Percentiles rank a stretch among this genome's conserved stretches.
Evolutionary conservation across 139 green algal species (phyloP).

Genomic region (Astrephomene gubernaculifera): DNA sequence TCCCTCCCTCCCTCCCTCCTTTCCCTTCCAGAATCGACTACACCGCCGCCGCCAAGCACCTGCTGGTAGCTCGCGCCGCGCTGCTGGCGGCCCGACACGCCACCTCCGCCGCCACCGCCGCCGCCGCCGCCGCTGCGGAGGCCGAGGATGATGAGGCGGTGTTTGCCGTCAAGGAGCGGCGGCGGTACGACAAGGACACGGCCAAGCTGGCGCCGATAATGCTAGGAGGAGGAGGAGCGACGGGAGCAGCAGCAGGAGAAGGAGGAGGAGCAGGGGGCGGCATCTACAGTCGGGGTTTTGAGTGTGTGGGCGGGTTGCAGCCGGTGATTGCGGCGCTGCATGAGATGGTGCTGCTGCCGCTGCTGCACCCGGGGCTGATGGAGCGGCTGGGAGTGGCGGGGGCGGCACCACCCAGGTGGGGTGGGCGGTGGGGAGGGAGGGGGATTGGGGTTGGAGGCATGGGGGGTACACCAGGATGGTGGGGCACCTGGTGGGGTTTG

Average conservation of each 20-base stretch:
- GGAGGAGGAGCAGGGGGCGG: slow-evolving; percentile 7
- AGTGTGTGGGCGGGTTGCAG: slow-evolving; percentile 64
- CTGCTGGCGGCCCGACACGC: background rate
- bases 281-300: slow-evolving; percentile 50
- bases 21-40: slow-evolving; percentile 13
- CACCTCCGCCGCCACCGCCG: background rate
- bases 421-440: background rate
- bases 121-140: background rate
- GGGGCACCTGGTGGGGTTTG: no score
- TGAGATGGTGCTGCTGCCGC: slow-evolving; percentile 90
- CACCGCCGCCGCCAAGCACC: background rate
- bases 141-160: slow-evolving; percentile 69
- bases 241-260: background rate
- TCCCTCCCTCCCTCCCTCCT: no score
- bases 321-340: slow-evolving; percentile 69
- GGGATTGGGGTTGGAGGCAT: background rate
- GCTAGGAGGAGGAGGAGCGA: slow-evolving; percentile 39
- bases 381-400: slow-evolving; percentile 62
- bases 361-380: slow-evolving; percentile 86
- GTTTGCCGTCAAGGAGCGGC: slow-evolving; percentile 65
- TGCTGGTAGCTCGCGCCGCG: slow-evolving; percentile 7
- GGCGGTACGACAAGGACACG: slow-evolving; percentile 55
- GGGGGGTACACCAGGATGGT: no score
- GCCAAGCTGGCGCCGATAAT: slow-evolving; percentile 63
- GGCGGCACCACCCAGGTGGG: slow-evolving; percentile 67